A percentile compares a stretch with the other conserved stretches of the same genome.
Evolutionary conservation across 2,329 filamentous ascomycete genomes (phyloP).

Genomic region (Ceratocystiopsis sp.): DNA sequence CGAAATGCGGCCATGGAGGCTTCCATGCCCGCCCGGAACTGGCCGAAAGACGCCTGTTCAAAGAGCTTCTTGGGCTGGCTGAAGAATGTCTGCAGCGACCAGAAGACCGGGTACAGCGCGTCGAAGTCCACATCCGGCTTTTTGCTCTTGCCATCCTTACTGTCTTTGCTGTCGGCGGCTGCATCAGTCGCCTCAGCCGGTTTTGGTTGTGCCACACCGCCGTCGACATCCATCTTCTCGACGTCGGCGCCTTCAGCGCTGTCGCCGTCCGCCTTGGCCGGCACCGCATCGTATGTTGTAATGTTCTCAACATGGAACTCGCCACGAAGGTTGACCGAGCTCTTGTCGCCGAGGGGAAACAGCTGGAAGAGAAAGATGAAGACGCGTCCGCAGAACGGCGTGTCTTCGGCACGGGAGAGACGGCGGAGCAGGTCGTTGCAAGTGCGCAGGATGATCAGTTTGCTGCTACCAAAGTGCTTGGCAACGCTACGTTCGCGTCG

Average conservation of each 20-base stretch:
- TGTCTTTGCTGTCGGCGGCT: too few species aligned
- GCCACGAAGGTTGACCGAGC: conserved; percentile 87
- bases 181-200: conserved; percentile 20
- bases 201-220: conserved; percentile 16
- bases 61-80: conserved; percentile 80
- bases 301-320: conserved; percentile 95
- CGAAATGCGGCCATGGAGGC: conserved; percentile 42
- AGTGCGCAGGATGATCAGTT: conserved; percentile 74
- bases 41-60: conserved; percentile 49
- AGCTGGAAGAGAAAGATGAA: conserved; percentile 99
- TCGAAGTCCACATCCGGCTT: conserved; percentile 23
- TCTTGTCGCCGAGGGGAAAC: conserved; percentile 90
- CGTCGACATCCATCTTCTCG: conserved; percentile 10
- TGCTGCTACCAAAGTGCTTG: conserved; percentile 65
- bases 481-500: conserved; percentile 75
- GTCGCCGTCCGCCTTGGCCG: conserved; percentile 10
- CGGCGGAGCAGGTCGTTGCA: conserved; percentile 92
- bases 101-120: conserved; percentile 76
- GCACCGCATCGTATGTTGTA: conserved; percentile 55
- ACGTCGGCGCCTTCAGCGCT: conserved; percentile 12
- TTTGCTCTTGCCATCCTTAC: conserved; percentile 12
- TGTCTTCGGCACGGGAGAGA: conserved; percentile 89
- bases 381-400: conserved; percentile 89
- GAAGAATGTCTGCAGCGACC: conserved; percentile 82
- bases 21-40: conserved; percentile 65